A percentile compares a stretch with the other conserved stretches of the same genome.
phyloP scores from a whole-genome alignment of 1,139 yeast species.

The Pichia sp. region DNA sequence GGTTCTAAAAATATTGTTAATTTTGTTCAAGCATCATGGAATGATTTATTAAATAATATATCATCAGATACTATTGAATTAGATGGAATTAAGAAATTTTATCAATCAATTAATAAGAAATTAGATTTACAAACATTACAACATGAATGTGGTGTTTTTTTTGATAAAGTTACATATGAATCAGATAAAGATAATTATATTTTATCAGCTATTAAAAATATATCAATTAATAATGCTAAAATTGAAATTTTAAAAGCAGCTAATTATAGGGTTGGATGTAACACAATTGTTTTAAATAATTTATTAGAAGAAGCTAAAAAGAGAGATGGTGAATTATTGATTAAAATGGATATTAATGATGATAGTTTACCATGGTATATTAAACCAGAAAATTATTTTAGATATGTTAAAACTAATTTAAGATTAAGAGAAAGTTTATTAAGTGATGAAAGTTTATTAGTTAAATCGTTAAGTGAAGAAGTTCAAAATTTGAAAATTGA shows the following conservation, averaged over 20 bases:
- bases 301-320: conserved; percentile 8
- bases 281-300: conserved; percentile 13
- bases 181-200: conserved; percentile 20
- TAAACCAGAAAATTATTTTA: conserved; percentile 17
- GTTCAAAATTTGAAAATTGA: conserved; percentile 18
- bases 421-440: conserved; percentile 14
- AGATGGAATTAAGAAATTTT: conserved; percentile 18
- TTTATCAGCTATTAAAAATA: conserved; percentile 24
- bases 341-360: conserved; percentile 19
- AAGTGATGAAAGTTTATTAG: conserved; percentile 10
- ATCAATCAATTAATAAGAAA: conserved; percentile 14
- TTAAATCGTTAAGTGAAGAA: conserved; percentile 17
- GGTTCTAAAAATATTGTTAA: conserved; percentile 30
- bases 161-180: conserved; percentile 24
- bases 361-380: conserved; percentile 28
- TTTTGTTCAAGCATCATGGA: conserved; percentile 31
- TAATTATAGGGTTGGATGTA: conserved; percentile 23
- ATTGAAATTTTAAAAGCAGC: conserved; percentile 26
- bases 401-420: conserved; percentile 16
- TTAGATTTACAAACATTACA: conserved; percentile 23
- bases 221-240: conserved; percentile 23
- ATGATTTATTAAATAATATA: conserved; percentile 24
- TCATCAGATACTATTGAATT: conserved; percentile 20
- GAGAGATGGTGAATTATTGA: conserved; percentile 1
- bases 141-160: conserved; percentile 27